Conservation (phyloP, 306 rosid species). For the Purshia tridentata region DNA sequence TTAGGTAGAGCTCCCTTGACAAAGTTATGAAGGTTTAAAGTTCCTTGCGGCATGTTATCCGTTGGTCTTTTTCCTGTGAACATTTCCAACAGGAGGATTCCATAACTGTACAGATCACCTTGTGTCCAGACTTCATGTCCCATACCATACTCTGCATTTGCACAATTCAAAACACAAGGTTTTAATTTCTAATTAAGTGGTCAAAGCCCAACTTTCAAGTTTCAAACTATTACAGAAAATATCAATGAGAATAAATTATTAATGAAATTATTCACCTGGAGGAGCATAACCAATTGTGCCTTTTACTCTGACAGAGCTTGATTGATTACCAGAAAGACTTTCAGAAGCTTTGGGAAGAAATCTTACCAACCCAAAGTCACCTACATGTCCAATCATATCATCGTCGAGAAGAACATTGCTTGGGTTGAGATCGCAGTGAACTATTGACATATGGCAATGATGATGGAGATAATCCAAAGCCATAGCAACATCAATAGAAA, state of each 20-base stretch:
- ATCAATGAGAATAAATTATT: not conserved
- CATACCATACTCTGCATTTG: conserved; percentile 29
- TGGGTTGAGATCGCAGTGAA: conserved; percentile 40
- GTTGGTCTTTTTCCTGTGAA: conserved; percentile 4
- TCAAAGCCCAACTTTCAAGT: not conserved
- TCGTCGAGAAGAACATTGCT: conserved; percentile 32
- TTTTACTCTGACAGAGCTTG: not conserved
- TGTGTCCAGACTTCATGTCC: conserved; percentile 28
- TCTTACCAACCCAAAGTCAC: conserved; percentile 38
- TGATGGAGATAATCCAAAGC: conserved; percentile 41
- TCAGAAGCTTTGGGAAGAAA: conserved; percentile 12
- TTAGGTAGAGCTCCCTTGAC: not conserved
- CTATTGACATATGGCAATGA: conserved; percentile 27
- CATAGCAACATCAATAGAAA: conserved; percentile 31
- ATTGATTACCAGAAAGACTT: not conserved
- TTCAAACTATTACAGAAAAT: not conserved
- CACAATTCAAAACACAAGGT: not conserved
- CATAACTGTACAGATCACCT: conserved; percentile 34
- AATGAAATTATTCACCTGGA: conserved; percentile 23
- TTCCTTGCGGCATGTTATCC: conserved; percentile 13
- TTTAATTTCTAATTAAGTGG: not conserved
- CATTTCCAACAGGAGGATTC: conserved; percentile 23
- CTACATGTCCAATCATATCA: conserved; percentile 34
- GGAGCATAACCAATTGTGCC: conserved; percentile 42
- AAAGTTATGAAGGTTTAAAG: conserved; percentile 15